Evolutionary conservation across 1,139 yeast genomes (phyloP).

Genomic region (Debaryomyces subglobosus): DNA sequence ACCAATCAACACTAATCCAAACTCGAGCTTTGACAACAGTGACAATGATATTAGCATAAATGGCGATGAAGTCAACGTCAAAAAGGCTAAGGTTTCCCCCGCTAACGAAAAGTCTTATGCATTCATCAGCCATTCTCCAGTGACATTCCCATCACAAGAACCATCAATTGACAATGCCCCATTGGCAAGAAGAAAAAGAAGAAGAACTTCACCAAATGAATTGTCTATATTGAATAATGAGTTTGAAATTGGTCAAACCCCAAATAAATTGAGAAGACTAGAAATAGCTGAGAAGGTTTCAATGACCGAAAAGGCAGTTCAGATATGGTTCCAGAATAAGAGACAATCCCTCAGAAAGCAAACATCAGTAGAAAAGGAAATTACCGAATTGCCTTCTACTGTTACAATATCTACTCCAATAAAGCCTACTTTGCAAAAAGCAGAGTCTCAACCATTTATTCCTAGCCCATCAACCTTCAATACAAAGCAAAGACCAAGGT

Average conservation of each 20-base stretch:
- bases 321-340: conserved; percentile 96
- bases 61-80: not conserved
- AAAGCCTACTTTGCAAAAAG: conserved; percentile 24
- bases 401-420: conserved; percentile 35
- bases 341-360: conserved; percentile 79
- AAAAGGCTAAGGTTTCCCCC: conserved; percentile 14
- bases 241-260: conserved; percentile 76
- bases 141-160: conserved; percentile 80
- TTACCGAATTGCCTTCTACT: conserved; percentile 49
- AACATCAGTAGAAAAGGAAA: conserved; percentile 41
- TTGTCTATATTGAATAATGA: conserved; percentile 77
- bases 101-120: conserved; percentile 60
- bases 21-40: conserved; percentile 15
- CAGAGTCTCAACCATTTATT: conserved; percentile 31
- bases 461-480: conserved; percentile 30
- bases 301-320: conserved; percentile 97
- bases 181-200: conserved; percentile 87
- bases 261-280: conserved; percentile 72
- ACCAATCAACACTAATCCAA: conserved; percentile 7
- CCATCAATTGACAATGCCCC: conserved; percentile 89
- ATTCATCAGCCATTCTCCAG: conserved; percentile 88
- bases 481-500: conserved; percentile 25
- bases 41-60: conserved; percentile 10
- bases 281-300: conserved; percentile 77
- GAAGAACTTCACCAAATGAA: conserved; percentile 92